A percentile compares a stretch with the other conserved stretches of the same genome.
phyloP scores from a whole-genome alignment of 2,329 filamentous ascomycete genomes.

The Aspergillus tamarii region DNA sequence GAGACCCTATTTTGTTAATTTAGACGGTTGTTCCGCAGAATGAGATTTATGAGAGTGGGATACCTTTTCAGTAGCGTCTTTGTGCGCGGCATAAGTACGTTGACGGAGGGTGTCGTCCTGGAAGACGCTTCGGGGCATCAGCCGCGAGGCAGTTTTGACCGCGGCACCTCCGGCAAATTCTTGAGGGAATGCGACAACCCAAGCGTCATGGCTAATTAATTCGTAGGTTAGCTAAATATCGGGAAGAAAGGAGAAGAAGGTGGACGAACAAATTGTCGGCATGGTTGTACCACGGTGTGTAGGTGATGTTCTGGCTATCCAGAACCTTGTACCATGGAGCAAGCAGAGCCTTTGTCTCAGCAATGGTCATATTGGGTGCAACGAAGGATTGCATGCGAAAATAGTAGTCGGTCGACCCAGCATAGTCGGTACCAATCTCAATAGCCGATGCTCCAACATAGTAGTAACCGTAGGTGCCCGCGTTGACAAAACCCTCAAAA shows the following conservation, averaged over 20 bases:
- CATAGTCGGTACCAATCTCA: conserved; percentile 20
- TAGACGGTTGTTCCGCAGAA: neutral
- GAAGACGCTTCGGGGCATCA: conserved; percentile 25
- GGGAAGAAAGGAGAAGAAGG: neutral
- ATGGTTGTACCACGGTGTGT: conserved; percentile 25
- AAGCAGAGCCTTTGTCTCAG: conserved; percentile 22
- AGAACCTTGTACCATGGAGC: conserved; percentile 26
- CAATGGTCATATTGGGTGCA: conserved; percentile 25
- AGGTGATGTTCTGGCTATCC: conserved; percentile 21
- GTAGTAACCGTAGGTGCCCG: conserved; percentile 28
- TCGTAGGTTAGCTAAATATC: neutral
- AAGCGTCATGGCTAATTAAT: conserved; percentile 23
- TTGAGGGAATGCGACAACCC: conserved; percentile 22
- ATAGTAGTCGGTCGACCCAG: conserved; percentile 26
- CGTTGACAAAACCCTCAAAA: conserved; percentile 25
- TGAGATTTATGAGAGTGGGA: neutral
- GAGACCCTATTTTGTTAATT: conserved; percentile 15
- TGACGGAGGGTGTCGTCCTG: conserved; percentile 19
- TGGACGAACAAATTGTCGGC: conserved; percentile 27
- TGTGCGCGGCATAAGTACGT: conserved; percentile 20
- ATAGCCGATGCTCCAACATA: conserved; percentile 22
- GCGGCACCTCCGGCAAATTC: conserved; percentile 22
- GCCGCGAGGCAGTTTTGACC: conserved; percentile 27
- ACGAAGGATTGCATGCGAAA: conserved; percentile 31
- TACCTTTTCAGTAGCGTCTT: conserved; percentile 22